Base-by-base conservation (phyloP, 306 rosid genomes). In the Vachellia collinsii region DNA sequence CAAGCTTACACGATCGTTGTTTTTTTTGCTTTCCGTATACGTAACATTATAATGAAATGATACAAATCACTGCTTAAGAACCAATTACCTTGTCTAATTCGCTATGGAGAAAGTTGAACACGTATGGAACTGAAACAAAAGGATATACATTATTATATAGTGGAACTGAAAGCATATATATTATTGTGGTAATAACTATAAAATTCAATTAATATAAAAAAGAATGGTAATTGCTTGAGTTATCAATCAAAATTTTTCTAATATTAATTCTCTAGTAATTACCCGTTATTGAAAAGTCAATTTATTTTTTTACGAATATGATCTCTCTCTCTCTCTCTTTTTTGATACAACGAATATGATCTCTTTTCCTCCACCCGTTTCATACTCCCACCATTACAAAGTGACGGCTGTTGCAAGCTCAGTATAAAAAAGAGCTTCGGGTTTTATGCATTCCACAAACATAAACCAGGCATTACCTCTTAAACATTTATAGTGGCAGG, bases 371-470 rank as follows among this genome's bases (percentile, higher is more conserved):
- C 66, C 66, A 25, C 39, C 29, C 37, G 3, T 22, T 59, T 59
- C 10, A 23, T 20, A 10, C 6, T 2, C 8, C 68, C 6, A 0
- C 41, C 68, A 25, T 25, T 25, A 25, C 19, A 12, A 13, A 10
- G 29, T 29, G 10, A 29, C 9, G n/a, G 68, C 68, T 29, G 39
- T 62, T 9, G 1, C 1, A 59, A 41, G 51, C 36, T 68, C 51
- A 5, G 20, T 12, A 70, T 22, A 70, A 44, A 11, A 22, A 23
- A 68, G 16, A 29, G 42, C 11, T 25, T 70, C 22, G 34, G 25
- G 46, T 36, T 65, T 37, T 16, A 66, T 17, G 72, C 34, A 19
- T 41, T 68, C 72, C 72, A 68, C 72, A 41, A 65, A 41, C 72
- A 16, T 14, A 8, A 44, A 42, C 70, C 23, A 64, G 43, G 12